Percentiles rank a stretch among this genome's conserved stretches.
Evolutionary conservation across 441 rosid species (phyloP).

Genomic region (Gossypium davidsonii): DNA sequence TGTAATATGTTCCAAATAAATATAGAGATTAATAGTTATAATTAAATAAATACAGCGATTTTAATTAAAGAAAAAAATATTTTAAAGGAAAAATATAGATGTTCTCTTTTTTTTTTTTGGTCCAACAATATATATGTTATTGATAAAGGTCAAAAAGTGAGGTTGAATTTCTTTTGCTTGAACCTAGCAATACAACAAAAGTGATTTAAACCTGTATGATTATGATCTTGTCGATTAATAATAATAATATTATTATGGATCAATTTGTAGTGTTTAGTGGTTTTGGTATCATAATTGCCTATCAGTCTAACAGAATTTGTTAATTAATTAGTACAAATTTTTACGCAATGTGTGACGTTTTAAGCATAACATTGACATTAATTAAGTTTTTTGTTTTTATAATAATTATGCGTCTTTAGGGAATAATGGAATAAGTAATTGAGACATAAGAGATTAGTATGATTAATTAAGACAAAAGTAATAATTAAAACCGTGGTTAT

Average conservation of each 20-base stretch:
- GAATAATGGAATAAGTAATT: background rate
- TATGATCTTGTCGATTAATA: background rate
- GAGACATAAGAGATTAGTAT: background rate
- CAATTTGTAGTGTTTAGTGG: background rate
- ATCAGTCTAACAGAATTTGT: background rate
- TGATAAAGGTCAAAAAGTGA: background rate
- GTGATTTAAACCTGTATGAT: background rate
- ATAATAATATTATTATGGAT: background rate
- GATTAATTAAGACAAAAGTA: background rate
- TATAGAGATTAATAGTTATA: too few relatives aligned
- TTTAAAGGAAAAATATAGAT: too few relatives aligned
- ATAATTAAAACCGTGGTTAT: background rate
- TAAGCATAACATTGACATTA: background rate
- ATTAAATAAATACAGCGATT: too few relatives aligned
- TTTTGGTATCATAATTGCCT: background rate
- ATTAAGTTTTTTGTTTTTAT: background rate
- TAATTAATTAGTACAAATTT: background rate
- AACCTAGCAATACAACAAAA: background rate
- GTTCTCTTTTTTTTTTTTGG: background rate
- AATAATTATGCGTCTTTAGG: background rate
- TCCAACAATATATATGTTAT: background rate
- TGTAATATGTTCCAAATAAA: too few relatives aligned
- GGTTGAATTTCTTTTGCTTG: background rate
- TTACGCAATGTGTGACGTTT: slow-evolving; percentile 1
- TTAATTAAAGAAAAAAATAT: too few relatives aligned